Evolutionary conservation across 2,329 filamentous ascomycete genomes (phyloP), one percentile per base, ranked within the genome.

Genomic region (Calonectria hongkongensis): DNA sequence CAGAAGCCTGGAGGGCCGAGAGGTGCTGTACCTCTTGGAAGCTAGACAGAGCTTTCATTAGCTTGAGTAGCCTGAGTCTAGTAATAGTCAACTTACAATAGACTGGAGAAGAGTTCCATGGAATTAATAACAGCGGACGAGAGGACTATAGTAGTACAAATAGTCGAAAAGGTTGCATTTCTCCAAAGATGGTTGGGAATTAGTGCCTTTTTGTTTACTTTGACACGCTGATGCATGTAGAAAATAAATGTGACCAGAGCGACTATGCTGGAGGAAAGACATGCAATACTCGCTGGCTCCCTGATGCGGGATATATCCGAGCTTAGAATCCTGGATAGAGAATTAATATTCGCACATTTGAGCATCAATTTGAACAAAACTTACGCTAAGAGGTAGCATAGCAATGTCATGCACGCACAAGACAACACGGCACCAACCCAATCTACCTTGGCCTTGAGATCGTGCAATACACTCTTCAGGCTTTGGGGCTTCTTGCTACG

Each of bases 131-230:
- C 0, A 30, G 85, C 87, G 80, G 84, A 88, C 2, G 85, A 84
- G 2, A 90, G 78, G 12, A 89, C 84, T 0, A 89, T 85, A 1
- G 86, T 86, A 1, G 89, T 76, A 72, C 91, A 93, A 9, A 91
- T 86, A 1, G 84, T 85, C 0, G 89, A 88, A 74, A 92, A 93
- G 2, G 88, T 82, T 0, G 82, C 79, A 36, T 91, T 91, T 4
- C 82, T 85, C 91, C 91, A 92, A 0, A 93, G 81, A 0, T 85
- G 86, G 74, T 92, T 92, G 0, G 91, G 91, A 5, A 93, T 91
- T 3, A 93, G 79, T 0, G 90, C 90, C 16, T 90, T 88, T 8
- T 85, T 84, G 2, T 84, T 82, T 0, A 82, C 79, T 8, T 81
- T 85, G 33, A 87, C 87, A 66, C 90, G 90, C 2, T 84, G 82